Conservation (phyloP, 1,284 basidiomycete species). For the Cutaneotrichosporon sp. region DNA sequence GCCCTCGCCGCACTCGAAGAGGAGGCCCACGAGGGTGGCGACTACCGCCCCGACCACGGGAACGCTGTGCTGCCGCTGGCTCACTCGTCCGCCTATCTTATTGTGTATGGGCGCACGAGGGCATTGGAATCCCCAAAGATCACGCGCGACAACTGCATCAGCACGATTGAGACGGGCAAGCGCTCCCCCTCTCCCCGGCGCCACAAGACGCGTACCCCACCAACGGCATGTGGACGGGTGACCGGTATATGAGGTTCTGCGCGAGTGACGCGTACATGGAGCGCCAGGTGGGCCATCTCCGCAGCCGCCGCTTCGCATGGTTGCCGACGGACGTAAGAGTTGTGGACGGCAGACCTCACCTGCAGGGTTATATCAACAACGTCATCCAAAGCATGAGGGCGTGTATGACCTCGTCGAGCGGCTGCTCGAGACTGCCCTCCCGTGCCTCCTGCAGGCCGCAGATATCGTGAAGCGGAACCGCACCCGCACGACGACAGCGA, state of each 20-base stretch:
- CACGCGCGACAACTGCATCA: constrained; percentile 3
- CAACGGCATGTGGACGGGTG: no score
- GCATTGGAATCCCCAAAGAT: background rate
- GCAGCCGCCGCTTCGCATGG: constrained; percentile 18
- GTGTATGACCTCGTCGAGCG: no score
- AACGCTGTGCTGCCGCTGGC: constrained; percentile 16
- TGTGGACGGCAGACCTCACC: background rate
- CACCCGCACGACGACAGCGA: no score
- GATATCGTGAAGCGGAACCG: no score
- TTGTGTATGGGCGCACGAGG: constrained; percentile 19
- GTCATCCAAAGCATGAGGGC: background rate
- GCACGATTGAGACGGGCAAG: constrained; percentile 3
- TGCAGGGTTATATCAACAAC: constrained; percentile 22
- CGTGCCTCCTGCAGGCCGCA: no score
- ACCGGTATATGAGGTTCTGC: no score
- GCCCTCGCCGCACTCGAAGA: constrained; percentile 11
- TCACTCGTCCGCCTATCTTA: constrained; percentile 18
- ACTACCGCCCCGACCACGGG: constrained; percentile 14
- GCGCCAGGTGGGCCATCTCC: background rate
- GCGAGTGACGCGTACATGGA: no score
- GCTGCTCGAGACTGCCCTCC: no score
- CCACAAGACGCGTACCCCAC: no score
- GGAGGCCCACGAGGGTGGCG: constrained; percentile 17
- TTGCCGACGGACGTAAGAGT: constrained; percentile 18
- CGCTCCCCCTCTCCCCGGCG: no score